Evolutionary conservation across 2,329 filamentous ascomycete species (phyloP).

Genomic region (Penicillium sp.): DNA sequence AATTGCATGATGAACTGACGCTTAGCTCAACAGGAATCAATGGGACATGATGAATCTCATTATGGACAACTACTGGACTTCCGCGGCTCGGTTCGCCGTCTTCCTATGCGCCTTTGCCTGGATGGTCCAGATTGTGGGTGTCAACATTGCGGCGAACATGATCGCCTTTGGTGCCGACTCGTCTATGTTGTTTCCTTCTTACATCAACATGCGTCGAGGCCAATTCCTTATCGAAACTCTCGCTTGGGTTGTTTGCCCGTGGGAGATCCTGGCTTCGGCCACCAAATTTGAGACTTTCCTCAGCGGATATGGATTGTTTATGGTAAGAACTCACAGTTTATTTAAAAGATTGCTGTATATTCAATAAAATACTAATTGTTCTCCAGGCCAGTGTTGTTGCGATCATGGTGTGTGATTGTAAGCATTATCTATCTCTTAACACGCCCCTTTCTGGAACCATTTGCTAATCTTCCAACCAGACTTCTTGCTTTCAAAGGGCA

Average conservation of each 20-base stretch:
- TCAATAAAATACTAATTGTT: neutral
- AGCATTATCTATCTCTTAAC: neutral
- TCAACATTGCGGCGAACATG: conserved; percentile 37
- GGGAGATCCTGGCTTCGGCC: conserved; percentile 58
- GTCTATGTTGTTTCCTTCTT: conserved; percentile 46
- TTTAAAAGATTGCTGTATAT: neutral
- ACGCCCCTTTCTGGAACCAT: neutral
- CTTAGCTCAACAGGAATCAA: conserved; percentile 21
- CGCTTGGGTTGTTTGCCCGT: conserved; percentile 56
- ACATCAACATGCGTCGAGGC: conserved; percentile 52
- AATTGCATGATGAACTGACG: neutral
- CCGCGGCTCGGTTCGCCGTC: conserved; percentile 34
- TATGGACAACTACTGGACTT: conserved; percentile 28
- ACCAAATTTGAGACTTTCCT: conserved; percentile 58
- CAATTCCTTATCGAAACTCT: conserved; percentile 49
- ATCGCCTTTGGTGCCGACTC: conserved; percentile 34
- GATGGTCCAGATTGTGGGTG: conserved; percentile 33
- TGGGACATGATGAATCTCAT: conserved; percentile 31
- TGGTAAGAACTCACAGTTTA: conserved; percentile 42
- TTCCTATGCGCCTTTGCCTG: conserved; percentile 37
- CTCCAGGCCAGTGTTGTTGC: conserved; percentile 42
- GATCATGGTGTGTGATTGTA: conserved; percentile 49
- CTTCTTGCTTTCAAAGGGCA: conserved; percentile 25
- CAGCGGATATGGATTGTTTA: conserved; percentile 57
- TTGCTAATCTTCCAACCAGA: conserved; percentile 28